These are phyloP conservation scores for Cyclanthera cordifolia DNA, from an alignment of 306 rosid genomes.

Conservation along the genomic window DNA sequence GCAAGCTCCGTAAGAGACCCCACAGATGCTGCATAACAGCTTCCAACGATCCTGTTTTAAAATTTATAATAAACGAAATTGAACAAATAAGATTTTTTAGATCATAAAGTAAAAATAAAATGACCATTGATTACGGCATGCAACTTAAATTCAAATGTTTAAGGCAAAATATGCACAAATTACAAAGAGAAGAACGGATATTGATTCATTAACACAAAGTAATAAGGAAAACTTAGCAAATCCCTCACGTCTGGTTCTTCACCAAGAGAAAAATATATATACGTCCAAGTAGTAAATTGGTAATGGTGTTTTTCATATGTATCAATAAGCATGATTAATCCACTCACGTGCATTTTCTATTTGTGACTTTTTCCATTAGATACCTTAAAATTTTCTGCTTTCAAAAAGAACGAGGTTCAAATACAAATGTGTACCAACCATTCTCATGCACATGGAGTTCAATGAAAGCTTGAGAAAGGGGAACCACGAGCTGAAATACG, in stretches of 20 bases:
- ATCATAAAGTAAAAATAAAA: slow-evolving; percentile 2
- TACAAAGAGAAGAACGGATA: not conserved
- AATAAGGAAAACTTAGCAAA: not conserved
- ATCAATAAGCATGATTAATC: not conserved
- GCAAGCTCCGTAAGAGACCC: slow-evolving; percentile 95
- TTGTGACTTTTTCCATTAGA: not conserved
- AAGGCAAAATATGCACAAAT: not conserved
- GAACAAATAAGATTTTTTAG: not conserved
- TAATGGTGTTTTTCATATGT: not conserved
- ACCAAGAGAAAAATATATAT: not conserved
- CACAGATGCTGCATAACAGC: slow-evolving; percentile 88
- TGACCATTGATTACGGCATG: not conserved
- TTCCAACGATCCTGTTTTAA: slow-evolving; percentile 93
- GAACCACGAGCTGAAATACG: not conserved
- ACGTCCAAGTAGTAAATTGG: not conserved
- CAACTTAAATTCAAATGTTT: not conserved
- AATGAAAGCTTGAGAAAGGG: not conserved
- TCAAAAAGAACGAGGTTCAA: not conserved
- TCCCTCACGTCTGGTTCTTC: not conserved
- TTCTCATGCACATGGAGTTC: not conserved
- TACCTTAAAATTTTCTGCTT: not conserved
- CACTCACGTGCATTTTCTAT: not conserved
- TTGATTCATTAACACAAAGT: not conserved
- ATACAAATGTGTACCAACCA: not conserved
- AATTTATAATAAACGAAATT: slow-evolving; percentile 11